Percentiles rank a stretch among this genome's conserved stretches.
phyloP scores from a whole-genome alignment of 2,329 filamentous ascomycete genomes.

The Lachnellula occidentalis region DNA sequence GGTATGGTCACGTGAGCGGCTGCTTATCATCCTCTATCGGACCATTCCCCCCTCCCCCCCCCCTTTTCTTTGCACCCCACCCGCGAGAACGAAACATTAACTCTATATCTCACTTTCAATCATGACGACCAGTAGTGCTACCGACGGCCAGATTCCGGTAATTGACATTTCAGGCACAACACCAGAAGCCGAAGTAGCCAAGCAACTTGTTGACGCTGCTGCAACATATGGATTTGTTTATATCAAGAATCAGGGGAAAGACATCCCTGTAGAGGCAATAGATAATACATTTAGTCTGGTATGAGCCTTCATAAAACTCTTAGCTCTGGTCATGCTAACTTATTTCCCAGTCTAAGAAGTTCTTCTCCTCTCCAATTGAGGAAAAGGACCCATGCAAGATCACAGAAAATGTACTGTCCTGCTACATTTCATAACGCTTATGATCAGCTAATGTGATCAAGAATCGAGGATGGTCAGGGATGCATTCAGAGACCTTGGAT shows the following conservation, averaged over 20 bases:
- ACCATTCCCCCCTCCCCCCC: too few species aligned
- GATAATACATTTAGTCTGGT: slow-evolving; percentile 71
- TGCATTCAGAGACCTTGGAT: slow-evolving; percentile 85
- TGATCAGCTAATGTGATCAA: slow-evolving; percentile 34
- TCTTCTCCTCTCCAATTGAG: slow-evolving; percentile 65
- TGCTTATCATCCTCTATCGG: not conserved
- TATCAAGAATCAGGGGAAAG: slow-evolving; percentile 66
- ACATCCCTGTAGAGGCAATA: slow-evolving; percentile 62
- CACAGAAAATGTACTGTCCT: slow-evolving; percentile 46
- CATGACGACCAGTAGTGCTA: not conserved
- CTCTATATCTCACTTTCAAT: not conserved
- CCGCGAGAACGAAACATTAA: not conserved
- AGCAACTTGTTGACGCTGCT: slow-evolving; percentile 72
- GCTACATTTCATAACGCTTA: slow-evolving; percentile 24
- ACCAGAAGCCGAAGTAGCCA: slow-evolving; percentile 51
- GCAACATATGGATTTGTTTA: slow-evolving; percentile 85
- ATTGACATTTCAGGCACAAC: slow-evolving; percentile 69
- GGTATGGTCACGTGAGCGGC: not conserved
- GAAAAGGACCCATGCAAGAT: slow-evolving; percentile 75
- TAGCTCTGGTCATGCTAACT: not conserved
- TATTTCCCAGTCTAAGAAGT: slow-evolving; percentile 54
- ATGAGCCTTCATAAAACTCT: slow-evolving; percentile 14
- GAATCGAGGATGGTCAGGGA: slow-evolving; percentile 84
- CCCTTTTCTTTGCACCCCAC: too few species aligned
- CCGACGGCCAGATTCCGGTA: slow-evolving; percentile 56